These are phyloP conservation scores for Colletotrichum siamense DNA, from an alignment of 2,329 filamentous ascomycete species.

Conservation along the genomic window DNA sequence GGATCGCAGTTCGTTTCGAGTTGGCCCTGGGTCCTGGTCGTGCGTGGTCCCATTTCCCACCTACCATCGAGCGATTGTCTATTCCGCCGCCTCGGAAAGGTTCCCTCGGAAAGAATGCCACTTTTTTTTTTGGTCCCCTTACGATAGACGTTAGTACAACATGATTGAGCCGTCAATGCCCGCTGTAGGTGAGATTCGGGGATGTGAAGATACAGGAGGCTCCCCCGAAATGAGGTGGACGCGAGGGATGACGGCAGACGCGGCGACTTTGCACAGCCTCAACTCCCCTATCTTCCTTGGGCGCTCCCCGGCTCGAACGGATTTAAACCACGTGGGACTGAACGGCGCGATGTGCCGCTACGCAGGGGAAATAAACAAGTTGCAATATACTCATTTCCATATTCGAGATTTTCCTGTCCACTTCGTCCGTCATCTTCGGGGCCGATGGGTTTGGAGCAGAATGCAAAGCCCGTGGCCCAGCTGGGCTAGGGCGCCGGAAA, in stretches of 20 bases:
- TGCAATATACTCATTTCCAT: neutral
- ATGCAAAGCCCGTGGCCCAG: neutral
- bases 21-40: neutral
- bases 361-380: neutral
- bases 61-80: neutral
- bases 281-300: neutral
- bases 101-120: neutral
- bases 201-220: neutral
- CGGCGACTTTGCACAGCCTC: neutral
- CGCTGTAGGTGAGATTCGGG: neutral
- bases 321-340: neutral
- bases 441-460: neutral
- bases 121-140: neutral
- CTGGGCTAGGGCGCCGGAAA: neutral
- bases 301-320: neutral
- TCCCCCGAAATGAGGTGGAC: neutral
- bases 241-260: neutral
- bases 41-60: conserved; percentile 1
- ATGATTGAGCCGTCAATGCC: neutral
- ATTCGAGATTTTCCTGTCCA: neutral
- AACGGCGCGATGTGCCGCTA: neutral
- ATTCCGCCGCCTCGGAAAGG: neutral
- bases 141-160: neutral
- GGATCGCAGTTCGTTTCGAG: conserved; percentile 1
- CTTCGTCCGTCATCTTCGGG: neutral